A percentile compares a stretch with the other conserved stretches of the same genome.
These are phyloP conservation scores for Melastoma malabathricum DNA, from an alignment of 345 rosid species.

Conservation along the genomic window DNA sequence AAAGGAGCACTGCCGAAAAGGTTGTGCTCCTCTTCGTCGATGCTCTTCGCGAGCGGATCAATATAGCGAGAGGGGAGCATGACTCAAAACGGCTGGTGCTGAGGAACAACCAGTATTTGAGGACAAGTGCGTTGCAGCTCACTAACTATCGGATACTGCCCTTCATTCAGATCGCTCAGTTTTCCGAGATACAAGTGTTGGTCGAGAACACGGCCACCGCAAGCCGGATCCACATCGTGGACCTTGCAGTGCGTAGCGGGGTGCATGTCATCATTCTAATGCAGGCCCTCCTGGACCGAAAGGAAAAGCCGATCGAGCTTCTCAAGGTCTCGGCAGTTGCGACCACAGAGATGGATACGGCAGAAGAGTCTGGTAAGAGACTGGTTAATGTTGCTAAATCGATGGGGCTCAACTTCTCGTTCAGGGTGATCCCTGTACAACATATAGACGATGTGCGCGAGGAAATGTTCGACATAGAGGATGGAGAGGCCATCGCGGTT, in stretches of 20 bases:
- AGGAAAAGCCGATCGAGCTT: slow-evolving; percentile 11
- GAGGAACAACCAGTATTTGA: slow-evolving; percentile 4
- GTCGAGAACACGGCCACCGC: slow-evolving; percentile 23
- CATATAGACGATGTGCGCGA: slow-evolving; percentile 17
- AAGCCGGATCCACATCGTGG: slow-evolving; percentile 30
- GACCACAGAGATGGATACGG: slow-evolving; percentile 8
- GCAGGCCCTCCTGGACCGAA: slow-evolving; percentile 28
- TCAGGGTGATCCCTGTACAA: slow-evolving; percentile 11
- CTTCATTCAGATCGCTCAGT: slow-evolving; percentile 21
- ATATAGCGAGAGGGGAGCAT: slow-evolving; percentile 17
- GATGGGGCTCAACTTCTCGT: slow-evolving; percentile 26
- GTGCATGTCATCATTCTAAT: slow-evolving; percentile 37
- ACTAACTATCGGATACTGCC: slow-evolving; percentile 18
- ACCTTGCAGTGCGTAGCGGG: slow-evolving; percentile 47
- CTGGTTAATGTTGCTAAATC: slow-evolving; percentile 28
- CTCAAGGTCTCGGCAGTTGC: slow-evolving; percentile 33
- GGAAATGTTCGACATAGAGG: slow-evolving; percentile 16
- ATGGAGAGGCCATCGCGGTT: slow-evolving; percentile 23
- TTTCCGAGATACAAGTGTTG: slow-evolving; percentile 30
- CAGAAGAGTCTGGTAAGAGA: slow-evolving; percentile 21
- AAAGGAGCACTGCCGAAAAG: slow-evolving; percentile 33
- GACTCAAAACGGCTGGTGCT: background rate
- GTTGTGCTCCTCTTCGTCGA: slow-evolving; percentile 27
- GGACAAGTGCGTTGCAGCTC: slow-evolving; percentile 7
- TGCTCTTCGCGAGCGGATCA: slow-evolving; percentile 34